Evolutionary conservation across 2,329 filamentous ascomycete species (phyloP), one percentile per base, ranked within the genome.

Genomic region (Tolypocladium ophioglossoides): DNA sequence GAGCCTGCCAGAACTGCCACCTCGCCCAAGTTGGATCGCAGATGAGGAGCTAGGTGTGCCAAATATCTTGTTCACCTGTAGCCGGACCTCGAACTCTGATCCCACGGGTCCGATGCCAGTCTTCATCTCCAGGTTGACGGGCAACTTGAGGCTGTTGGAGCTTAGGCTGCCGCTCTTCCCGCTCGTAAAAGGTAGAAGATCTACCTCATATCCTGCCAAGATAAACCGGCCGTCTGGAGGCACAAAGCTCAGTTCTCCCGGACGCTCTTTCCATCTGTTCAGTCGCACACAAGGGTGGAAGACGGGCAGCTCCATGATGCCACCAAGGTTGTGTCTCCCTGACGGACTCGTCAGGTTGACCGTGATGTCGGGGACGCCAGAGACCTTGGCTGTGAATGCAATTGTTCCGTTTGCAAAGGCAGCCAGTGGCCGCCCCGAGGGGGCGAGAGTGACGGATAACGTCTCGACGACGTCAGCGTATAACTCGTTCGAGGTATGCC

Each of bases 381-480:
- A 96, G 41, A 99, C 89, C 67, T 97, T 96, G 53, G 88, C 86
- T 0, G 90, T 97, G 68, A 97, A 97, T 2, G 89, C 91, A 61
- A 99, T 92, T 5, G 90, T 95, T 18, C 94, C 94, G 62, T 94
- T 88, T 16, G 90, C 88, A 59, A 95, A 86, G 3, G 94, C 92
- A 9, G 89, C 85, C 24, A 99, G 78, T 1, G 92, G 86, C 16
- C 91, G 80, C 5, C 94, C 94, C 0, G 91, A 96, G 0, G 94
- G 94, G 0, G 94, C 91, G 44, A 97, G 79, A 0, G 87, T 96
- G 41, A 96, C 89, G 1, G 85, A 83, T 0, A 99, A 76, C 1
- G 89, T 90, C 73, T 99, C 94, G 57, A 99, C 84, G 14, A 99
- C 84, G 68, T 99, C 94, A 55, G 96, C 92, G 68, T 97, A 97